phyloP scores from a whole-genome alignment of 495 filamentous ascomycete genomes.

The Penicillium atrosanguineum region DNA sequence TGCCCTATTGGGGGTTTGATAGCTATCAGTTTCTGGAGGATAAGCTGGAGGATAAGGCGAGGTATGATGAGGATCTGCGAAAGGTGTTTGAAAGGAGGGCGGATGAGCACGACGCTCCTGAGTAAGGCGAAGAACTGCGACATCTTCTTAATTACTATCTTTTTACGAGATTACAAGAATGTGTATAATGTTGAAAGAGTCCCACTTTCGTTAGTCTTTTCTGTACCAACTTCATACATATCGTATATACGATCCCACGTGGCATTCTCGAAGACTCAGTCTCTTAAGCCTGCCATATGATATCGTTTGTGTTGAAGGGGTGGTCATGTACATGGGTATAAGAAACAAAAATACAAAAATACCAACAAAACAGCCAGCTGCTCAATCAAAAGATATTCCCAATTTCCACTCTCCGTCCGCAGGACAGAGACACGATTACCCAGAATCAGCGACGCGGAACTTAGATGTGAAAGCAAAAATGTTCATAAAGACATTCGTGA shows the following conservation, averaged over 20 bases:
- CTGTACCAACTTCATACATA: background rate
- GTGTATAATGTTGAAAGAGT: background rate
- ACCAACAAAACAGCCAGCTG: background rate
- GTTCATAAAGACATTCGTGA: background rate
- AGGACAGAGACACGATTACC: background rate
- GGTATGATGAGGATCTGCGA: too few relatives aligned
- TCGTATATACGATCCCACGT: background rate
- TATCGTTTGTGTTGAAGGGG: background rate
- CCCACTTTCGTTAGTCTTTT: background rate
- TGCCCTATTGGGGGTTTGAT: too few relatives aligned
- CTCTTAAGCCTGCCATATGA: background rate
- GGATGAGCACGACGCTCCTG: too few relatives aligned
- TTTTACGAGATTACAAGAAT: too few relatives aligned
- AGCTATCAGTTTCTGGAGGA: too few relatives aligned
- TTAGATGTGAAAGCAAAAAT: background rate
- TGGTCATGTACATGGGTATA: background rate
- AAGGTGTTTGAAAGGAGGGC: too few relatives aligned
- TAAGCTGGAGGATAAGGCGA: too few relatives aligned
- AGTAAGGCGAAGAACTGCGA: too few relatives aligned
- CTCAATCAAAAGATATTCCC: background rate
- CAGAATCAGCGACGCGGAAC: background rate
- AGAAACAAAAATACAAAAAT: background rate
- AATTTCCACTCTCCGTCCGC: background rate
- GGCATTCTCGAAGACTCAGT: background rate
- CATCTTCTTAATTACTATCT: background rate